Conservation (phyloP, 2,329 filamentous ascomycete genomes). For the Arthrinium phaeospermum region DNA sequence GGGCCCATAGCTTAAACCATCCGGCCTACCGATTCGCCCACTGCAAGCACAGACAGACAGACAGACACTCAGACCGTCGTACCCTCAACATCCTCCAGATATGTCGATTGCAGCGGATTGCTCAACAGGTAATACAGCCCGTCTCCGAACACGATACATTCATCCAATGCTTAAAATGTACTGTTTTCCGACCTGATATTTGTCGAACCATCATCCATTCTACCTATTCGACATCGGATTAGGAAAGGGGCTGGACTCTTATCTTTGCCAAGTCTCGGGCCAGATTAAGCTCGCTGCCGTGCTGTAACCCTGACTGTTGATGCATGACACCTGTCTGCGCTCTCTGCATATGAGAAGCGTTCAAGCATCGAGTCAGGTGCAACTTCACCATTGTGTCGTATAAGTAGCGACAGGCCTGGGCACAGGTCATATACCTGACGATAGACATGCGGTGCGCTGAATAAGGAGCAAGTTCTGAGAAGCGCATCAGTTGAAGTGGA, state of each 20-base stretch:
- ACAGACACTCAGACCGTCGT: not conserved
- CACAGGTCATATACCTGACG: not conserved
- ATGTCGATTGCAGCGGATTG: not conserved
- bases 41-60: not conserved
- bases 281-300: conserved; percentile 5
- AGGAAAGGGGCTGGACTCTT: not conserved
- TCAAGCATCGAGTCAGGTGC: not conserved
- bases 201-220: not conserved
- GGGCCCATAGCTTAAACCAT: not conserved
- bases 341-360: not conserved
- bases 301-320: not conserved
- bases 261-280: not conserved
- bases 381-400: conserved; percentile 16
- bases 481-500: not conserved
- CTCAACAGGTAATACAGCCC: not conserved
- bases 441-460: not conserved
- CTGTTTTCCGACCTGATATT: not conserved
- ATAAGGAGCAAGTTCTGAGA: not conserved
- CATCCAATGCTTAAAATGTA: not conserved
- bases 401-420: not conserved
- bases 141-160: not conserved
- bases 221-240: not conserved
- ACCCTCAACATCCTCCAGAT: not conserved
- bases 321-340: not conserved
- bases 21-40: not conserved